Base-by-base conservation (phyloP, 2,329 filamentous ascomycete genomes). In the Phyllosticta capitalensis region DNA sequence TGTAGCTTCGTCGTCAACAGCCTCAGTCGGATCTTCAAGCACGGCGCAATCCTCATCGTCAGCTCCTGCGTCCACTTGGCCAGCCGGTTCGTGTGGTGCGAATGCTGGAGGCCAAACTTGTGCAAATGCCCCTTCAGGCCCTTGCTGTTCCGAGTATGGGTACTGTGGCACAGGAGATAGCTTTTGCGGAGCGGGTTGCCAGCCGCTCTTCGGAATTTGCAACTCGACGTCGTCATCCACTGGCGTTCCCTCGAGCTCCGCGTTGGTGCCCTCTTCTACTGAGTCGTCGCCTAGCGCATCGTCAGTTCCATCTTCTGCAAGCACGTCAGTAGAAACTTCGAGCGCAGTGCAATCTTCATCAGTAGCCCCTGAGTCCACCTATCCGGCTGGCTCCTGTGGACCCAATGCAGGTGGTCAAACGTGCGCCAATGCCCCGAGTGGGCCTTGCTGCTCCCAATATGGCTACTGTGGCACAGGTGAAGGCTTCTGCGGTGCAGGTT, bases 101-200 rank as follows among this genome's bases (percentile, higher is more conserved):
- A 22, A 22, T 19, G 26, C 14, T 9, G 49, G 55, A 4, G 50
- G 30, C 24, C 26, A 57, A n/a, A 19, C 4, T 3, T 57, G 55
- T 21, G 38, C 49, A 10, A 24, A 28, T 20, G 55, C 51, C 14
- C 30, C 22, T 9, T 58, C 56, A 4, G 51, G 50, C 7, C 56
- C 56, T n/a, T 58, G 56, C n/a, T 58, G 56, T 19, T 58, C 56
- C 17, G 14, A 58, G 30, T 58, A 19, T 21, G 51, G 56, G 1
- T 58, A 24, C 51, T 58, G 56, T 17, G 56, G 56, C 9, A 21
- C 14, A 30, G 56, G 38, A 5, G 67, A 64, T 38, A 65, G 67
- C 28, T 70, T 74, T 61, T 76, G 75, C 63, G 67, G 67, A 10
- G 69, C 60, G 14, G 52, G 50, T 26, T 61, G 56, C 14, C 56